Evolutionary conservation across 257 asterid genomes (phyloP), one percentile per base, ranked within the genome.

Genomic region (Solanum bulbocastanum): DNA sequence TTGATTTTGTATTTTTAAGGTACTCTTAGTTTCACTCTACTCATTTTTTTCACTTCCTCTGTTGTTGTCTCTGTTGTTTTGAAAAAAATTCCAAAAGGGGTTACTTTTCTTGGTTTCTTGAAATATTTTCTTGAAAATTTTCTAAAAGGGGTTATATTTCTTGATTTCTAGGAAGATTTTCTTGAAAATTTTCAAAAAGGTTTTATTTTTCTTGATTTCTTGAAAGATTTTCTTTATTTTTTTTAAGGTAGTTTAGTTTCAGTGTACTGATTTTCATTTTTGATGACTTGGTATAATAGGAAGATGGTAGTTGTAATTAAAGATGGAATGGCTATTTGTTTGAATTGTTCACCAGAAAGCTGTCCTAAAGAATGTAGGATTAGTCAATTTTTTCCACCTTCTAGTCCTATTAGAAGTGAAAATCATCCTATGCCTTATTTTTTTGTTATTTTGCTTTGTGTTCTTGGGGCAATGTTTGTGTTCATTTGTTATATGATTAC

Each of bases 361-460:
- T 82, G 86, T 82, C 86, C 86, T 49, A 5, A 5, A 5, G 86
- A 82, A 82, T 82, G 86, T 82, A 39, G 69, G 25, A 2, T 83
- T 4, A 3, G 6, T 30, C 49, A 18, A 18, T 10, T 72, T 3
- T 56, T 79, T 10, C 40, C 83, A 2, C 76, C 86, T 20, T 35
- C 91, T 3, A 89, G 88, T 5, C 87, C 91, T n/a, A 16, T 85
- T 33, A 4, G 87, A 62, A 37, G 42, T 82, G 68, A 37, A 11
- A 90, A 69, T 23, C 93, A 83, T 12, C 91, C 83, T 1, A 88
- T 91, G 86, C 87, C 98, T 3, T 86, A 90, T 1, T 20, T 90
- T 39, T 86, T 95, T 85, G 91, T 95, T 72, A 40, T 92, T 85
- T 90, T 94, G 95, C 93, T 94, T 1, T 92, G 94, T 75, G 23